A percentile compares a stretch with the other conserved stretches of the same genome.
phyloP scores from a whole-genome alignment of 257 asterid genomes.

The Craterostigma plantagineum region DNA sequence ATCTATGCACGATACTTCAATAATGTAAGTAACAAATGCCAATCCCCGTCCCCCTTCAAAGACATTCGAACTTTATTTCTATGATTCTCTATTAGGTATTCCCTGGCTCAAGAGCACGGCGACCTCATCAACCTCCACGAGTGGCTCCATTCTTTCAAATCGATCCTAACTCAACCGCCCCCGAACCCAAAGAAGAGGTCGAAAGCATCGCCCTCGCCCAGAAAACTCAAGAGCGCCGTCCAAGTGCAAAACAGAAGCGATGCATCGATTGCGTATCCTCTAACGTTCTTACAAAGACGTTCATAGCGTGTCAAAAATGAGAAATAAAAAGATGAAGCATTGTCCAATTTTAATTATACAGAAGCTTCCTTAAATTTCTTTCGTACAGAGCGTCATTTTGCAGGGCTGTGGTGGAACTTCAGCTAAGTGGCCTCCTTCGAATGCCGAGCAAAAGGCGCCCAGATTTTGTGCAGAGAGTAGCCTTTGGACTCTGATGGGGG shows the following conservation, averaged over 20 bases:
- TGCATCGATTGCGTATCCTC: constrained; percentile 78
- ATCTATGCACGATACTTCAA: constrained; percentile 69
- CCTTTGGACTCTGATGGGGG: constrained; percentile 57
- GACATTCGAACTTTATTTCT: background rate
- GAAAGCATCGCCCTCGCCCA: constrained; percentile 49
- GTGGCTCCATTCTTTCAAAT: constrained; percentile 77
- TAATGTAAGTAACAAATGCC: constrained; percentile 30
- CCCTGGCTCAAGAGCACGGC: constrained; percentile 86
- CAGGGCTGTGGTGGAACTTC: constrained; percentile 80
- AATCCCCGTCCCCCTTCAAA: too few relatives aligned
- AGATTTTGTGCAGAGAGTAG: constrained; percentile 82
- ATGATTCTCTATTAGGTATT: constrained; percentile 63
- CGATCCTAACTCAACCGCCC: constrained; percentile 24
- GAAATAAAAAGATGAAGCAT: too few relatives aligned
- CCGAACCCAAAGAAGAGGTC: constrained; percentile 18
- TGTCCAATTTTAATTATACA: too few relatives aligned
- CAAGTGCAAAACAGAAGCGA: constrained; percentile 27
- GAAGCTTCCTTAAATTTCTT: constrained; percentile 37
- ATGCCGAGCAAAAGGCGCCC: constrained; percentile 95
- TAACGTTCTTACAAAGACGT: background rate
- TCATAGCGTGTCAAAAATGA: background rate
- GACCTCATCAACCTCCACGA: constrained; percentile 88
- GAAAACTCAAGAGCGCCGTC: constrained; percentile 27
- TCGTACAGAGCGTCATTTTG: constrained; percentile 70
- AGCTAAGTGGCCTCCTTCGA: constrained; percentile 74